phyloP scores from a whole-genome alignment of 2,329 filamentous ascomycete genomes.

The Madurella fahalii region DNA sequence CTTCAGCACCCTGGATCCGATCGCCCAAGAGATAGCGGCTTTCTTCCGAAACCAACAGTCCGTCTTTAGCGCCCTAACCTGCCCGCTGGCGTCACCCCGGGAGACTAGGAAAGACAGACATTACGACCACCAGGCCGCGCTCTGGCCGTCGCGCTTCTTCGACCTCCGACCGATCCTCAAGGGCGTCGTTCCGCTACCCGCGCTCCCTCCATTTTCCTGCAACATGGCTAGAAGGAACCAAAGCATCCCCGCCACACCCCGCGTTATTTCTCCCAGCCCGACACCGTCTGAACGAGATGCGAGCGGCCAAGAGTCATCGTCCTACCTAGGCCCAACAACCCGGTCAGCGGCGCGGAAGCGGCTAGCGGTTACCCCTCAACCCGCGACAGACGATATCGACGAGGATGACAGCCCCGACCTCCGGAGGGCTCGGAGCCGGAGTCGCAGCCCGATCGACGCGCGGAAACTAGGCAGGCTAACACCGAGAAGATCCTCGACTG shows the following conservation, averaged over 20 bases:
- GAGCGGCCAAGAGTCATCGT: slow-evolving; percentile 46
- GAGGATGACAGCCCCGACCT: slow-evolving; percentile 49
- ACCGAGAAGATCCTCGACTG: slow-evolving; percentile 29
- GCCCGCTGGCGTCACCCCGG: slow-evolving; percentile 29
- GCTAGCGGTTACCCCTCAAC: slow-evolving; percentile 48
- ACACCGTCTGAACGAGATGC: slow-evolving; percentile 59
- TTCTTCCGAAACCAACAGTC: slow-evolving; percentile 33
- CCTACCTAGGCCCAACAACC: slow-evolving; percentile 69
- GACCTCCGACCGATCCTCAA: slow-evolving; percentile 48
- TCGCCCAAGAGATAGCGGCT: slow-evolving; percentile 38
- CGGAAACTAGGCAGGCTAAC: slow-evolving; percentile 53
- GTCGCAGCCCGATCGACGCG: slow-evolving; percentile 60
- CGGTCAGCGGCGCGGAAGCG: slow-evolving; percentile 66
- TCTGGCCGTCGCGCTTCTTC: slow-evolving; percentile 47
- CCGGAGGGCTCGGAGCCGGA: slow-evolving; percentile 64
- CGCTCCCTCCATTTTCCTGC: slow-evolving; percentile 57
- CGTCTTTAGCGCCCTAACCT: slow-evolving; percentile 19
- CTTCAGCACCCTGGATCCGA: slow-evolving; percentile 53
- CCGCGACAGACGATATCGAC: slow-evolving; percentile 56
- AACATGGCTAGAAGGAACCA: slow-evolving; percentile 50
- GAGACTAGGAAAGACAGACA: slow-evolving; percentile 49
- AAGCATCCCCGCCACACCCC: slow-evolving; percentile 70
- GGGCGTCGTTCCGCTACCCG: slow-evolving; percentile 53
- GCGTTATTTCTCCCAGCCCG: slow-evolving; percentile 86
- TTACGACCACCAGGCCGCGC: slow-evolving; percentile 37